These are phyloP conservation scores for Sabuloglossum arenarium DNA, from an alignment of 495 filamentous ascomycete species.

Conservation along the genomic window DNA sequence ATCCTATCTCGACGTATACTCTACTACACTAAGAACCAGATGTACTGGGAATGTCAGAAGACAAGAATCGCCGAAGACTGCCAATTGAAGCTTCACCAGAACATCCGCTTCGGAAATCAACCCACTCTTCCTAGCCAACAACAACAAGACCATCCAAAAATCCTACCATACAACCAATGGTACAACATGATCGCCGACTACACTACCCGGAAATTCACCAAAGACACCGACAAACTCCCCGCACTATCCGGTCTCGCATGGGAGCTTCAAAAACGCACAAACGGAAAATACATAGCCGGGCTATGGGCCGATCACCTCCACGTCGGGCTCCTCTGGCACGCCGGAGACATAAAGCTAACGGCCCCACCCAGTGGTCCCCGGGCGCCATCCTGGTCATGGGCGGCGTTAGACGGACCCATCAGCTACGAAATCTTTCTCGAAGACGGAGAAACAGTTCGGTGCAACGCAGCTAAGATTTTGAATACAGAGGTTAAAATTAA, in stretches of 20 bases:
- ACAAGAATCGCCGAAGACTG: background rate
- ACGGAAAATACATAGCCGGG: background rate
- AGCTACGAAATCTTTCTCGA: background rate
- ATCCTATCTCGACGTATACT: background rate
- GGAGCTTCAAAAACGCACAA: background rate
- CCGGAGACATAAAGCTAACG: background rate
- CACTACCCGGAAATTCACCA: background rate
- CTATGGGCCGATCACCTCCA: background rate
- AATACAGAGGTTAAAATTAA: no score
- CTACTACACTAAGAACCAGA: background rate
- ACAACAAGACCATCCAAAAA: no score
- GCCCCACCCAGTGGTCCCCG: background rate
- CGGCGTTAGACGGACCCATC: conserved; percentile 3
- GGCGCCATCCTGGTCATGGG: conserved; percentile 9
- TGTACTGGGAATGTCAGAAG: background rate
- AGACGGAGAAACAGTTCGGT: no score
- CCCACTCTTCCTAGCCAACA: no score
- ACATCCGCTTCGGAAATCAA: background rate
- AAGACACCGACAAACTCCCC: background rate
- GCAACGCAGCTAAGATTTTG: no score
- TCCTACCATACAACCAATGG: background rate
- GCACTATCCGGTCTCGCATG: background rate
- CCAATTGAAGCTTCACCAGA: background rate
- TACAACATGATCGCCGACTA: background rate
- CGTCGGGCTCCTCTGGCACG: background rate